phyloP scores from a whole-genome alignment of 1,139 yeast species.

The Oligophagozyma castellii region DNA sequence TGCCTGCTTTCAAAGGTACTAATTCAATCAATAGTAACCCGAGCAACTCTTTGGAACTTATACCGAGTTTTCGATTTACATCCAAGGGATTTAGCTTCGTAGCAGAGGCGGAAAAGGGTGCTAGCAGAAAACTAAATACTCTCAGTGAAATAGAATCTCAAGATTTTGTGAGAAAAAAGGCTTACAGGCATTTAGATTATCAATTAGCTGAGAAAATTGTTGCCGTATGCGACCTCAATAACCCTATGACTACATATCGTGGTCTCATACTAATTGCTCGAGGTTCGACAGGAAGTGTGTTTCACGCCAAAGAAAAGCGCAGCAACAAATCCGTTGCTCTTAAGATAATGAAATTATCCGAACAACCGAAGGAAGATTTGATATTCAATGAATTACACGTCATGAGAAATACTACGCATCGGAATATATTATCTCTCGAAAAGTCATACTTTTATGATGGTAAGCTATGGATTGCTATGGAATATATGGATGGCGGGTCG shows the following conservation, averaged over 20 bases:
- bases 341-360: slow-evolving; percentile 86
- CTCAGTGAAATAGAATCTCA: no score
- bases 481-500: slow-evolving; percentile 96
- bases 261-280: slow-evolving; percentile 81
- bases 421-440: slow-evolving; percentile 82
- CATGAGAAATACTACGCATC: slow-evolving; percentile 84
- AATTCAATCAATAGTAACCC: no score
- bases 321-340: slow-evolving; percentile 68
- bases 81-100: no score
- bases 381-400: slow-evolving; percentile 88
- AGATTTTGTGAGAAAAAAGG: no score
- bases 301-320: slow-evolving; percentile 65
- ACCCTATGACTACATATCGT: slow-evolving; percentile 64
- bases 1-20: no score
- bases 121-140: no score
- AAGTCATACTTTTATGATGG: slow-evolving; percentile 64
- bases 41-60: no score
- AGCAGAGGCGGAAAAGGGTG: no score
- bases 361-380: slow-evolving; percentile 90
- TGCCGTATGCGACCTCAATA: slow-evolving; percentile 73
- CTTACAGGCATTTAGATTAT: no score
- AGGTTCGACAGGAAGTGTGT: slow-evolving; percentile 97
- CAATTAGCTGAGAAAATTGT: slow-evolving; percentile 51
- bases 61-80: no score
- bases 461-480: slow-evolving; percentile 95